Conservation (phyloP, 257 asterid species). For the Solanum medicagineum region DNA sequence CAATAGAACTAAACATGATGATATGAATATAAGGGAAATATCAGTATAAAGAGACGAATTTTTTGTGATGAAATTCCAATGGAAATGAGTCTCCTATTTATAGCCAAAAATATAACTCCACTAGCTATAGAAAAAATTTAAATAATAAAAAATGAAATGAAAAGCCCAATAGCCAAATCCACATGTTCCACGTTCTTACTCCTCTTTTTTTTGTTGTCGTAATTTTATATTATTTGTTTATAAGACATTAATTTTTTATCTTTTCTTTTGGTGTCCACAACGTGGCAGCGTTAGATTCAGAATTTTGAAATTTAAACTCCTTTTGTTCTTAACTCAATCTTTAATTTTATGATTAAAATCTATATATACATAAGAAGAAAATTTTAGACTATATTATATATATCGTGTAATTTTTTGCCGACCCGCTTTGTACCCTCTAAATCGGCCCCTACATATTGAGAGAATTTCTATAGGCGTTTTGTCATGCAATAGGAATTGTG, state of each 20-base stretch:
- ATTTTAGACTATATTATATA: too few species aligned
- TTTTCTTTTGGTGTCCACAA: neutral
- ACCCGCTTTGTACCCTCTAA: neutral
- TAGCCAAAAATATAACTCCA: neutral
- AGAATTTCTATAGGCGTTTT: neutral
- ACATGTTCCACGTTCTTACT: neutral
- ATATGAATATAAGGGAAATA: neutral
- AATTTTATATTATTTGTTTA: neutral
- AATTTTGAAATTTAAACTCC: too few species aligned
- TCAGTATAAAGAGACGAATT: neutral
- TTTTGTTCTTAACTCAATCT: too few species aligned
- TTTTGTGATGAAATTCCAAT: neutral
- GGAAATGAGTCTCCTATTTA: neutral
- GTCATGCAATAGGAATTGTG: too few species aligned
- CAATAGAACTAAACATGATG: neutral
- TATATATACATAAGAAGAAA: too few species aligned
- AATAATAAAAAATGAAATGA: neutral
- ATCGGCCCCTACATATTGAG: neutral
- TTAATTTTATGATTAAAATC: too few species aligned
- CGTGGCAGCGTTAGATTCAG: too few species aligned
- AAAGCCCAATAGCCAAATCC: neutral
- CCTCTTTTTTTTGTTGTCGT: neutral
- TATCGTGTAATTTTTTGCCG: too few species aligned
- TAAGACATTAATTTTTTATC: neutral
- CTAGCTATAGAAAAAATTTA: neutral